These are phyloP conservation scores for Alternaria atra DNA, from an alignment of 2,329 filamentous ascomycete genomes.

Conservation along the genomic window DNA sequence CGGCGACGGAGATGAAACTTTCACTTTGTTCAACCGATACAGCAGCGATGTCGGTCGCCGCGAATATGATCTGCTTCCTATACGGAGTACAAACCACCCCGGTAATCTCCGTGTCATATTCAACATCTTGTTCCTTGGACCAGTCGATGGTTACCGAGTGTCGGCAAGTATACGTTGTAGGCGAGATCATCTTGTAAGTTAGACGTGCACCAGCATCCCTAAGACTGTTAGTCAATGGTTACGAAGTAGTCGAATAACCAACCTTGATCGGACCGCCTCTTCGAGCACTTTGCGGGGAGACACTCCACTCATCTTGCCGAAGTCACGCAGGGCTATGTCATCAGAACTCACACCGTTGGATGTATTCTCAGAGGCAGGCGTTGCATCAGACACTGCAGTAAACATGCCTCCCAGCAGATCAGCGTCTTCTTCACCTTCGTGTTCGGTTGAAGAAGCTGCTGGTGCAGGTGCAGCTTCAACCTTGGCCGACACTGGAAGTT, in stretches of 20 bases:
- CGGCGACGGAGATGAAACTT: conserved; percentile 81
- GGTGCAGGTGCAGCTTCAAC: not conserved
- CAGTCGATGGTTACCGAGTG: conserved; percentile 79
- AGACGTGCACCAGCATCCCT: conserved; percentile 77
- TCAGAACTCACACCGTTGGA: conserved; percentile 48
- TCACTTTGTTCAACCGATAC: conserved; percentile 84
- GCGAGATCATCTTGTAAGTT: conserved; percentile 73
- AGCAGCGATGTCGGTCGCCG: conserved; percentile 78
- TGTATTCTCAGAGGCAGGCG: conserved; percentile 50
- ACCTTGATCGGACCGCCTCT: conserved; percentile 86
- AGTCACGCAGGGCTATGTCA: conserved; percentile 76
- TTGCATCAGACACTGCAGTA: conserved; percentile 53
- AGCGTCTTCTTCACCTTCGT: conserved; percentile 62
- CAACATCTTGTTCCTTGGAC: conserved; percentile 74
- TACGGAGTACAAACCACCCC: conserved; percentile 57
- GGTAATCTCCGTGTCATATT: conserved; percentile 54
- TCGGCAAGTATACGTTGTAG: conserved; percentile 76
- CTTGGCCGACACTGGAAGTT: not conserved
- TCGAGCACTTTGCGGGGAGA: conserved; percentile 80
- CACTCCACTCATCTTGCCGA: conserved; percentile 82
- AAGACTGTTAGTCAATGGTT: not conserved
- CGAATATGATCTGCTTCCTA: conserved; percentile 65
- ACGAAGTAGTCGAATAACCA: conserved; percentile 22
- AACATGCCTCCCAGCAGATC: conserved; percentile 68
- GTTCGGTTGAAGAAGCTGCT: conserved; percentile 5